Conservation (phyloP, 768 basidiomycete genomes). For the Mrakia frigida region DNA sequence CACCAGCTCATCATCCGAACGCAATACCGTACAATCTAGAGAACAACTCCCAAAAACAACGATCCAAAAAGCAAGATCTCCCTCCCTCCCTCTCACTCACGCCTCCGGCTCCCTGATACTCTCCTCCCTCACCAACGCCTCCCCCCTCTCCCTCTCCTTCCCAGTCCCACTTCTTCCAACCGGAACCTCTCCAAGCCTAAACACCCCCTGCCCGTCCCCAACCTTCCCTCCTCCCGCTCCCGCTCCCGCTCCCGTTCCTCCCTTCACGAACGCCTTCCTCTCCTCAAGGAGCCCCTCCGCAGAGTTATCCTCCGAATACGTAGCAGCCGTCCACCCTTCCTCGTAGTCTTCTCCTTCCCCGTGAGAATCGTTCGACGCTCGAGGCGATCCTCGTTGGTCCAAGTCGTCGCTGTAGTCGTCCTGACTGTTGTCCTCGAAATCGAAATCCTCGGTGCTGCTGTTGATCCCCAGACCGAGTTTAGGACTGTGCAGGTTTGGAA, state of each 20-base stretch:
- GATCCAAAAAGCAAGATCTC: not conserved
- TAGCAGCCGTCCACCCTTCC: constrained; percentile 18
- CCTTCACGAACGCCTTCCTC: not conserved
- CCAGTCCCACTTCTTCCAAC: not conserved
- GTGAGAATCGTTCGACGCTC: not conserved
- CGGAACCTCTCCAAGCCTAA: not conserved
- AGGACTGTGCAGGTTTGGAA: not conserved
- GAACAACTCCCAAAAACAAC: too few species aligned
- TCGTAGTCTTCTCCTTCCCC: not conserved
- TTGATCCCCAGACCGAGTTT: not conserved
- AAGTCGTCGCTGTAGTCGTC: not conserved
- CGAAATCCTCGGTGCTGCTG: not conserved
- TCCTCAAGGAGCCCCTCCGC: not conserved
- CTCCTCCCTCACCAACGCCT: not conserved
- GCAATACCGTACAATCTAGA: too few species aligned
- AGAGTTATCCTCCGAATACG: not conserved
- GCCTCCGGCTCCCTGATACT: too few species aligned
- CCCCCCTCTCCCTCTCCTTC: not conserved
- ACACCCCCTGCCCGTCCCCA: not conserved
- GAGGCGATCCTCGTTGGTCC: not conserved
- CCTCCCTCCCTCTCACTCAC: not conserved
- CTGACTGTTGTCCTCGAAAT: not conserved
- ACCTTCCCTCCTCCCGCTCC: not conserved
- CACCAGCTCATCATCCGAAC: too few species aligned
- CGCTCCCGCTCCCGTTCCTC: not conserved